phyloP scores from a whole-genome alignment of 805 yeast genomes.

The Myxozyma udenii region DNA sequence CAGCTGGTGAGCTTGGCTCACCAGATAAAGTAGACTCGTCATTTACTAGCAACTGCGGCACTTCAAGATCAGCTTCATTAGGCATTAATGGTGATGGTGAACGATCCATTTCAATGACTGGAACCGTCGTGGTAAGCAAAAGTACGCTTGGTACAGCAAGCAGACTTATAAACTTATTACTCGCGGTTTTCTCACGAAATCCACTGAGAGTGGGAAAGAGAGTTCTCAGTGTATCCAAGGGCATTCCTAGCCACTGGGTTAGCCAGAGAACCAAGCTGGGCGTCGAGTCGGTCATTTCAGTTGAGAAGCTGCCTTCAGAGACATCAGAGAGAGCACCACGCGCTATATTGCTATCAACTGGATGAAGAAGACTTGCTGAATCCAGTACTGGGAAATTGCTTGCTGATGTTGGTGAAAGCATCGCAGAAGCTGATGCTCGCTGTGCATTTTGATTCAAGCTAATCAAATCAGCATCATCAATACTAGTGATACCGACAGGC shows the following conservation, averaged over 20 bases:
- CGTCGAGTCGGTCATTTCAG: neutral
- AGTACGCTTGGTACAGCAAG: constrained; percentile 38
- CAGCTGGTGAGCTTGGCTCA: too few species aligned
- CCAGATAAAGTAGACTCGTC: too few species aligned
- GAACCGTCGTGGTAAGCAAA: constrained; percentile 36
- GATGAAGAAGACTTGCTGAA: neutral
- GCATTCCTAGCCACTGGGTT: neutral
- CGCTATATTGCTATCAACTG: neutral
- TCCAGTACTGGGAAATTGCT: too few species aligned
- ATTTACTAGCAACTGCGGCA: too few species aligned
- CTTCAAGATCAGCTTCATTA: too few species aligned
- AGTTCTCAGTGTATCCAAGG: neutral
- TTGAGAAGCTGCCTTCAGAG: constrained; percentile 9
- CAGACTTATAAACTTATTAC: constrained; percentile 32
- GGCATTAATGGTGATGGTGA: too few species aligned
- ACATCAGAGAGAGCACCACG: constrained; percentile 7
- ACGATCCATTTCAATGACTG: constrained; percentile 33
- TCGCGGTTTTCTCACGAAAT: constrained; percentile 31
- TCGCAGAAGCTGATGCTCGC: neutral
- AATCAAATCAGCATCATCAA: constrained; percentile 12
- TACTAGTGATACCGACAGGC: constrained; percentile 3
- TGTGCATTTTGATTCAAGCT: neutral
- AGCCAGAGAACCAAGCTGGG: neutral
- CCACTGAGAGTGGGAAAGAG: constrained; percentile 37
- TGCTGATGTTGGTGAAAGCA: neutral